Evolutionary conservation across 192 early-diverging fungal species (phyloP), one percentile per base, ranked within the genome.

Genomic region (Mortierella hygrophila): DNA sequence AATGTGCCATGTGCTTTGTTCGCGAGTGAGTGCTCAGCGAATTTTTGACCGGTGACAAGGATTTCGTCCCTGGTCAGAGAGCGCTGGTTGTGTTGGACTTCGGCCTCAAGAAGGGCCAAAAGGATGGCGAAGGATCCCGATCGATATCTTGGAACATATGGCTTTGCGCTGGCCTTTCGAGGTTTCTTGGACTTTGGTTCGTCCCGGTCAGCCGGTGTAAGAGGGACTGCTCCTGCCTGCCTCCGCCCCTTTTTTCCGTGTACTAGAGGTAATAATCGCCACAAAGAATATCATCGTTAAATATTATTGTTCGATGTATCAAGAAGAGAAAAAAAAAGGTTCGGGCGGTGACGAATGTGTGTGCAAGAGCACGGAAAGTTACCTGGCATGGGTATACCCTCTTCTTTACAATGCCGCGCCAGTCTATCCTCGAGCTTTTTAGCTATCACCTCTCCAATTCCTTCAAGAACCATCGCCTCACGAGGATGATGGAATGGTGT

Each of bases 111-210:
- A 37, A 98, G 81, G 13, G 94, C 89, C 0, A 97, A 77, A 37
- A 98, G 86, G 44, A 98, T 93, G 6, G 93, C 96, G 87, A 96
- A 98, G 6, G 93, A 92, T 6, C 95, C 97, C 0, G 95, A 94
- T 4, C 96, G 91, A 76, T 93, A 94, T 44, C 89, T 75, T 37
- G 97, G 97, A 37, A 97, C 90, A 79, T 98, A 98, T 4, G 83
- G 49, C 74, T 87, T 91, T 26, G 47, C 15, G 35, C 49, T 72
- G 55, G 52, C 38, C 40, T 57, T 11, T 6, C 75, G 71, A 15
- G 75, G 52, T 26, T 63, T 76, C 57, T 81, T 69, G 35, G 81
- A 29, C 46, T 77, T 72, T 57, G 57, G 72, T 70, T 83, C 85
- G 6, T 70, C 71, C 21, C 21, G 74, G 21, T 29, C 26, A 11